A percentile compares a stretch with the other conserved stretches of the same genome.
Evolutionary conservation across 1,284 basidiomycete species (phyloP).

Genomic region (Xerocomus amazonicus): DNA sequence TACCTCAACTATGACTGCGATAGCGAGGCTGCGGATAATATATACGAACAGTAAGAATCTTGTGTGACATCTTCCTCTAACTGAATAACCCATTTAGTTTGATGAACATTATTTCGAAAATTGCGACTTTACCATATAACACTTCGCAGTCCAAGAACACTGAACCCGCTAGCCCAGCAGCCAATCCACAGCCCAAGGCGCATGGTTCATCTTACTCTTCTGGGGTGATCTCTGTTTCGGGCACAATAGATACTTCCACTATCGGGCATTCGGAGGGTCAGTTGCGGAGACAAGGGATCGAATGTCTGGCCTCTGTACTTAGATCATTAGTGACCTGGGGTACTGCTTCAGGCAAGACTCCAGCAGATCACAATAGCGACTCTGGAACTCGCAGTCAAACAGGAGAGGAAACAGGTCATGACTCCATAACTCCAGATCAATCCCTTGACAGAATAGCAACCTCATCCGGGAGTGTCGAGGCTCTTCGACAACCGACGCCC

Average conservation of each 20-base stretch:
- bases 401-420: constrained; percentile 50
- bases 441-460: constrained; percentile 50
- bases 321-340: constrained; percentile 91
- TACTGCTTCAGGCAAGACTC: constrained; percentile 51
- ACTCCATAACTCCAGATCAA: constrained; percentile 51
- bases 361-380: constrained; percentile 43
- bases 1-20: constrained; percentile 99
- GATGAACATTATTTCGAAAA: constrained; percentile 92
- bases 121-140: constrained; percentile 70
- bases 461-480: constrained; percentile 46
- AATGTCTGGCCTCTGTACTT: constrained; percentile 84
- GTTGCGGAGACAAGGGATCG: constrained; percentile 83
- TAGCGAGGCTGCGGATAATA: constrained; percentile 87
- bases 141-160: constrained; percentile 46
- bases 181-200: constrained; percentile 51
- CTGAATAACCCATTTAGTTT: constrained; percentile 47
- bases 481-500: constrained; percentile 64
- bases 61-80: constrained; percentile 4
- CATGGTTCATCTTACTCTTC: constrained; percentile 55
- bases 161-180: constrained; percentile 59
- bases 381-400: constrained; percentile 42
- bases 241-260: constrained; percentile 60
- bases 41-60: constrained; percentile 79
- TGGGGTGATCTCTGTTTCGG: constrained; percentile 62
- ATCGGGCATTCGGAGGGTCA: constrained; percentile 79